These are phyloP conservation scores for Piromyces finnis DNA, from an alignment of 192 early-diverging fungal species.

Conservation along the genomic window DNA sequence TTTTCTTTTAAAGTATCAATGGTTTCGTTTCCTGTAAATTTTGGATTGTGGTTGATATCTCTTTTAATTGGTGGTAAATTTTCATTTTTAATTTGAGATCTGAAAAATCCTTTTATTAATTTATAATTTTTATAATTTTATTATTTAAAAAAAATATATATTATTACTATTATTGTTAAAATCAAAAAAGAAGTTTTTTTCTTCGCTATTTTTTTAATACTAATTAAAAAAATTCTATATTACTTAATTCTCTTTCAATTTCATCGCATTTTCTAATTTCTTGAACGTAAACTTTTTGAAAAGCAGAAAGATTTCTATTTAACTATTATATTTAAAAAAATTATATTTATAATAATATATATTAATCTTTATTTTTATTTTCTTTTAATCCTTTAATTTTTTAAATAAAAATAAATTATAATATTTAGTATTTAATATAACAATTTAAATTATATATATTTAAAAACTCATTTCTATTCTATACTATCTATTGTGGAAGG, in stretches of 20 bases:
- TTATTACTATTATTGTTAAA: neutral
- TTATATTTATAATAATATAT: too few species aligned
- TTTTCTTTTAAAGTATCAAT: neutral
- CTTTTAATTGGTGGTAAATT: neutral
- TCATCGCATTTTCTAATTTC: slow-evolving; percentile 93
- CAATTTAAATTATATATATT: too few species aligned
- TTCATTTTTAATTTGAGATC: neutral
- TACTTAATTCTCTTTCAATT: slow-evolving; percentile 87
- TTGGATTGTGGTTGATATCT: neutral
- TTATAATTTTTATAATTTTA: neutral
- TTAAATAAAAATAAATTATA: too few species aligned
- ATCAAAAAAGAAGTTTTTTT: neutral
- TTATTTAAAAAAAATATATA: too few species aligned
- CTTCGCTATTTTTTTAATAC: too few species aligned
- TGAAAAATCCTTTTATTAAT: neutral
- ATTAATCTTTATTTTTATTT: too few species aligned
- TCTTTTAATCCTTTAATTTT: too few species aligned
- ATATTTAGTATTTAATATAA: too few species aligned
- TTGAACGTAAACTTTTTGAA: slow-evolving; percentile 88
- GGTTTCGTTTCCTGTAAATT: neutral
- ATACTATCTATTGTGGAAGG: too few species aligned
- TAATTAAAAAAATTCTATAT: too few species aligned
- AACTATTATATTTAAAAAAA: neutral
- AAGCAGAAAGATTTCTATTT: slow-evolving; percentile 84
- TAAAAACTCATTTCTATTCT: too few species aligned